Evolutionary conservation across 306 rosid genomes (phyloP), one percentile per base, ranked within the genome.

Genomic region (Quercus berberidifolia): DNA sequence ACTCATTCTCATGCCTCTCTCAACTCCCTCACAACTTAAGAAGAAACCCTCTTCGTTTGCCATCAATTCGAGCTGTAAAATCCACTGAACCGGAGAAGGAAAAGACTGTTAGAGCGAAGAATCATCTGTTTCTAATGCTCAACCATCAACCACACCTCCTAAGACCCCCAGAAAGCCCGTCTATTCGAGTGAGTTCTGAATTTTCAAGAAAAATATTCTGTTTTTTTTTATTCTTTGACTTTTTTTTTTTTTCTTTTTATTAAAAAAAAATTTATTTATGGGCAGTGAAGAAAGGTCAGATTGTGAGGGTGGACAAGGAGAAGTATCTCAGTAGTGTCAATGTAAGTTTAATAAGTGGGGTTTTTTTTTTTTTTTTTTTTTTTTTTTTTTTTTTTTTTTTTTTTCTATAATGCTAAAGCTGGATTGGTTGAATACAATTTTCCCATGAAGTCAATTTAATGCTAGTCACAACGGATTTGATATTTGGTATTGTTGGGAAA

Each of bases 261-360:
- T 26, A 26, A 26, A 26, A 26, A 26, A 26, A 26, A 26, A 26
- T 51, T 41, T 20, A 63, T 38, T 7, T 38, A 38, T 7, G 85
- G 87, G 77, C 93, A 94, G 99, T 94, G 99, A 94, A 94, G 96
- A 95, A 95, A 83, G 92, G 99, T 73, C 99, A 95, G 87, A 95
- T 95, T 87, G 98, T 92, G 88, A 86, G 97, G 79, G 99, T 95
- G 79, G 94, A 95, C 75, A 95, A 92, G 83, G 97, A 91, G 52
- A 94, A 92, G 93, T 94, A 94, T 78, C 97, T 94, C 69, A 88
- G 83, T 12, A 94, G 97, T 79, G 26, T 94, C 38, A 94, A 94
- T 81, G 99, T 94, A 77, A 86, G 92, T 79, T 57, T 18, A 67
- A 33, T 63, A 26, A 5, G 41, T 2, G 28, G 28, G 23, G 23